Conservation (phyloP, 768 basidiomycete genomes). For the Suillus fuscotomentosus region DNA sequence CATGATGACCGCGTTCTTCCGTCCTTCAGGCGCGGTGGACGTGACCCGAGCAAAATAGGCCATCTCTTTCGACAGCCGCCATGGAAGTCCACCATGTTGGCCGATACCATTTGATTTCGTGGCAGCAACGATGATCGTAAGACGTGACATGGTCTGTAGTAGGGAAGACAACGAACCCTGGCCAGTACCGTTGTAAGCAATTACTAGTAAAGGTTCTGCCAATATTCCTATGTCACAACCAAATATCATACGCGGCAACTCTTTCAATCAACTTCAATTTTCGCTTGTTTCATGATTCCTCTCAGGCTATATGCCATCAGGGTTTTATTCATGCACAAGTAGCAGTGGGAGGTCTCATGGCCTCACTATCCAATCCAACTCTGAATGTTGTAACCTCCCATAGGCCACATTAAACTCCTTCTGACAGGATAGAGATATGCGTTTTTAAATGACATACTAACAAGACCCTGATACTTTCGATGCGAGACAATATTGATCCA, state of each 20-base stretch:
- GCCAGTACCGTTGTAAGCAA: neutral
- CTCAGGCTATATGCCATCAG: neutral
- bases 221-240: neutral
- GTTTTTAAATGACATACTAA: neutral
- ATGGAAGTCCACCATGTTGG: conserved; percentile 70
- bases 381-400: neutral
- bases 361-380: neutral
- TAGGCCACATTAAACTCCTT: neutral
- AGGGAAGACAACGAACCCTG: neutral
- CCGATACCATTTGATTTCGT: conserved; percentile 90
- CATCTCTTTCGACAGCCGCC: conserved; percentile 88
- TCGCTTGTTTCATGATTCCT: neutral
- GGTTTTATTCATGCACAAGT: neutral
- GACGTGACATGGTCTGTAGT: conserved; percentile 47
- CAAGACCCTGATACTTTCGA: neutral
- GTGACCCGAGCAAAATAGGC: conserved; percentile 89
- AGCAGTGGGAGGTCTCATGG: neutral
- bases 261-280: neutral
- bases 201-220: neutral
- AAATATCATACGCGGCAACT: neutral
- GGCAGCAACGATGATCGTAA: conserved; percentile 94
- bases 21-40: conserved; percentile 50
- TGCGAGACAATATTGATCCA: conserved; percentile 1
- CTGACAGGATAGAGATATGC: neutral
- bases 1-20: conserved; percentile 84